Percentiles rank a stretch among this genome's conserved stretches.
These are phyloP conservation scores for Xylaria sp. DNA, from an alignment of 2,329 filamentous ascomycete species.

Conservation along the genomic window DNA sequence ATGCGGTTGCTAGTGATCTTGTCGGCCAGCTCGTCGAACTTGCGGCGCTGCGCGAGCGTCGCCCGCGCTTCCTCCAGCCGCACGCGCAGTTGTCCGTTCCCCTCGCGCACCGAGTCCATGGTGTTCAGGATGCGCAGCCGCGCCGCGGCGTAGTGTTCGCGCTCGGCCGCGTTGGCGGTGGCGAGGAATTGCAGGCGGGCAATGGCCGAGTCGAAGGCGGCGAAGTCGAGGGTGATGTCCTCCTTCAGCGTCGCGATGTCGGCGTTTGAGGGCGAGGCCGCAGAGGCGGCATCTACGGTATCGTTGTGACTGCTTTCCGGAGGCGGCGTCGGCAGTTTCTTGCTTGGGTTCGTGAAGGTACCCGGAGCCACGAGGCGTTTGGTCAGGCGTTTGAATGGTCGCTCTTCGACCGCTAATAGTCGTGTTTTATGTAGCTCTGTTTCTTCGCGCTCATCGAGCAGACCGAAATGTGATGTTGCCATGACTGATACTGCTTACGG, in stretches of 20 bases:
- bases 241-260: slow-evolving; percentile 74
- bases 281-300: slow-evolving; percentile 40
- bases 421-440: slow-evolving; percentile 88
- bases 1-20: slow-evolving; percentile 85
- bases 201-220: slow-evolving; percentile 86
- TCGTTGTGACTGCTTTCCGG: slow-evolving; percentile 63
- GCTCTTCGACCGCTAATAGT: slow-evolving; percentile 89
- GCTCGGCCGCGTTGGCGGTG: slow-evolving; percentile 83
- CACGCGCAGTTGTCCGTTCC: slow-evolving; percentile 76
- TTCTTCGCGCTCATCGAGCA: slow-evolving; percentile 80
- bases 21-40: slow-evolving; percentile 88
- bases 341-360: slow-evolving; percentile 67
- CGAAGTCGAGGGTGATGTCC: slow-evolving; percentile 88
- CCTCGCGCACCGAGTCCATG: slow-evolving; percentile 80
- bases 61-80: slow-evolving; percentile 81
- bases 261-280: slow-evolving; percentile 59
- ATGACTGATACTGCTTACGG: slow-evolving; percentile 32
- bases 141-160: slow-evolving; percentile 83
- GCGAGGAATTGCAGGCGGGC: slow-evolving; percentile 88
- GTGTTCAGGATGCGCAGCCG: slow-evolving; percentile 82
- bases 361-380: slow-evolving; percentile 79
- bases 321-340: slow-evolving; percentile 72
- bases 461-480: slow-evolving; percentile 50
- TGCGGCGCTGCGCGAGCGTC: slow-evolving; percentile 81
- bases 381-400: slow-evolving; percentile 88